These are phyloP conservation scores for Aspergillus affinis DNA, from an alignment of 495 filamentous ascomycete species.

Conservation along the genomic window DNA sequence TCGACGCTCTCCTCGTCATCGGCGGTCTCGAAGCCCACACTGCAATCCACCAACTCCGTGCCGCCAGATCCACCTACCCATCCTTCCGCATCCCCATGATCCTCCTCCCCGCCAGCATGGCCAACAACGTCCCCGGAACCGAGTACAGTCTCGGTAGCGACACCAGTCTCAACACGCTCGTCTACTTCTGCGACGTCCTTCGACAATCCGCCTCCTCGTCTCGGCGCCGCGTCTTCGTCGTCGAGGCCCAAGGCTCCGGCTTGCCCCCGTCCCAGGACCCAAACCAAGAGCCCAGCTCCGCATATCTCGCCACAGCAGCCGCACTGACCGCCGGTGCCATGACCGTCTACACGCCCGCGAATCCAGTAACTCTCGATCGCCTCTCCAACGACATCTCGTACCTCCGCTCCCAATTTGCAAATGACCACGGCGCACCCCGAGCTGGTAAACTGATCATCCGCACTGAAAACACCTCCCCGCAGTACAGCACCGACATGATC, in stretches of 20 bases:
- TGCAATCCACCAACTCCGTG: constrained; percentile 76
- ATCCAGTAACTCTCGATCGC: constrained; percentile 87
- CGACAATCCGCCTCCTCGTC: constrained; percentile 91
- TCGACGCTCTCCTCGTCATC: constrained; percentile 86
- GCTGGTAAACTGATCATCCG: constrained; percentile 89
- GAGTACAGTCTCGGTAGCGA: constrained; percentile 94
- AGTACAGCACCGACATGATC: constrained; percentile 85
- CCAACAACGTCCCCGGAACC: constrained; percentile 94
- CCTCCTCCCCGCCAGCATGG: constrained; percentile 89
- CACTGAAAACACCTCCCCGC: constrained; percentile 84
- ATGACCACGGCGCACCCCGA: constrained; percentile 80
- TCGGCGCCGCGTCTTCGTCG: constrained; percentile 86
- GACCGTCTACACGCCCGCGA: constrained; percentile 93
- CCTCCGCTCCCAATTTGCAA: constrained; percentile 75
- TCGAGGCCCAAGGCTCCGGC: constrained; percentile 94
- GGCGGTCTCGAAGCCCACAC: constrained; percentile 96
- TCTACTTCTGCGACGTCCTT: constrained; percentile 92
- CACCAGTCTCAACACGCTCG: constrained; percentile 90
- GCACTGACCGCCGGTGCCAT: constrained; percentile 83
- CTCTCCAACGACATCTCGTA: constrained; percentile 83
- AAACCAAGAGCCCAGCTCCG: constrained; percentile 92
- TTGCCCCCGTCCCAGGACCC: too few relatives aligned
- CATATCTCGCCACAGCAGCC: constrained; percentile 88
- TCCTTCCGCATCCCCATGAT: constrained; percentile 89
- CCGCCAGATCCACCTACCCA: constrained; percentile 70